Evolutionary conservation across 306 rosid genomes (phyloP), one percentile per base, ranked within the genome.

Genomic region (Nissolia schottii): DNA sequence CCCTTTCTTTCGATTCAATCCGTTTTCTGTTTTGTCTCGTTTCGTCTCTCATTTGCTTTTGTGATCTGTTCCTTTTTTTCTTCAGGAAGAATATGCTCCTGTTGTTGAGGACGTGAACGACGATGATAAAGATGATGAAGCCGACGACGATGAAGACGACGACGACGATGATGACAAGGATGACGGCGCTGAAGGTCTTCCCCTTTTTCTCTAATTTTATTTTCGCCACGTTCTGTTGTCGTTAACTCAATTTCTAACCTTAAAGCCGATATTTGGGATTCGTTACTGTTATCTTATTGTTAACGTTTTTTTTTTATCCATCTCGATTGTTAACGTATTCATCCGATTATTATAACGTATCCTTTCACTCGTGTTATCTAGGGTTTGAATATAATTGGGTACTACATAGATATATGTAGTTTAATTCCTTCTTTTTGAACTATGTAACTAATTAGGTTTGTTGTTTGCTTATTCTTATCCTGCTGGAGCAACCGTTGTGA

Each of bases 21-120:
- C 53, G 1, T 45, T 56, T 38, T 48, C 7, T 13, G 12, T 9
- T 40, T 2, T 31, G 1, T 45, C 6, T 45, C 51, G 3, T 41
- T 22, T 35, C 11, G 14, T 38, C 14, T 27, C 53, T 68, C 31
- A 13, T 67, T 63, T 24, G 14, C 18, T 5, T 23, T 0, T 2
- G 1, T 29, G 38, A 77, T 63, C 6, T 12, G 1, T 22, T 50
- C 15, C 50, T 31, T 24, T 8, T 34, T 9, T 46, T 71, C 46
- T 18, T n/a, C 63, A 87, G 92, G 81, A 79, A 15, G 89, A 85
- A 4, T 89, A 85, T 56, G 84, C 83, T 49, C 90, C 88, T 12
- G 73, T 87, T 43, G 85, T 91, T 3, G 95, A 91, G 84, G 97
- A 91, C 37, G 90, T 88, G 19, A 91, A 88, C 74, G 92, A 88